Percentiles rank a stretch among this genome's conserved stretches.
phyloP scores from a whole-genome alignment of 1,139 yeast species.

The Candida glucosophila region DNA sequence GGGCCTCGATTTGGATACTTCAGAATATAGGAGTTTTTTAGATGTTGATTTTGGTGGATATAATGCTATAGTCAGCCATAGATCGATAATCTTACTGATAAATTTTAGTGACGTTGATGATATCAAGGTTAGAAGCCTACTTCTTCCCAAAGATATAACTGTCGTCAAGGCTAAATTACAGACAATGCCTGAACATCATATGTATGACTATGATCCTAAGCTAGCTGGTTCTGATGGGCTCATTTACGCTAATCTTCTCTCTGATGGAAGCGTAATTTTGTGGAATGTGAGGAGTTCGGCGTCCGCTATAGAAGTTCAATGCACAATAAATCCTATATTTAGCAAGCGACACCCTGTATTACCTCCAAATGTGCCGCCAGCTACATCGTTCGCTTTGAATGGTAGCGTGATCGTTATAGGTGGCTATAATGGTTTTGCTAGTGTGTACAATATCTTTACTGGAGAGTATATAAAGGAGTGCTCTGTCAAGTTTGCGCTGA shows the following conservation, averaged over 20 bases:
- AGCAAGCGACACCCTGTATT: constrained; percentile 10
- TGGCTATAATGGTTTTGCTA: constrained; percentile 55
- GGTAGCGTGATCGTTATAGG: constrained; percentile 48
- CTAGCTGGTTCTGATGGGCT: constrained; percentile 33
- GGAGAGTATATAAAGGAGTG: constrained; percentile 46
- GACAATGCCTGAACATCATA: constrained; percentile 5
- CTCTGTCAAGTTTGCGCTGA: constrained; percentile 32
- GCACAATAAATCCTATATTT: constrained; percentile 8
- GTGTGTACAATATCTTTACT: constrained; percentile 53
- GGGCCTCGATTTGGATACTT: constrained; percentile 8
- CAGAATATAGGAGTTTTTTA: constrained; percentile 11
- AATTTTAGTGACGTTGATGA: constrained; percentile 11
- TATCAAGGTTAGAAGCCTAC: constrained; percentile 6
- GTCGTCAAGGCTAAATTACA: constrained; percentile 15
- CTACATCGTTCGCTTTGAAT: constrained; percentile 27
- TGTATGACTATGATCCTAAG: constrained; percentile 8
- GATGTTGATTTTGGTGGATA: constrained; percentile 50
- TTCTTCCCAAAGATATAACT: constrained; percentile 9
- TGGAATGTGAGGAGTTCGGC: constrained; percentile 32
- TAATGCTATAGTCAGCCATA: constrained; percentile 24
- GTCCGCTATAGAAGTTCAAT: constrained; percentile 12
- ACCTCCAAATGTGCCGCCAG: constrained; percentile 6
- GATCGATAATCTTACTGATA: constrained; percentile 16
- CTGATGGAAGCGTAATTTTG: constrained; percentile 29
- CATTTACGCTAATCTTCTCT: constrained; percentile 24